Base-by-base conservation (phyloP, 1,284 basidiomycete species). In the Ganoderma resinaceum region DNA sequence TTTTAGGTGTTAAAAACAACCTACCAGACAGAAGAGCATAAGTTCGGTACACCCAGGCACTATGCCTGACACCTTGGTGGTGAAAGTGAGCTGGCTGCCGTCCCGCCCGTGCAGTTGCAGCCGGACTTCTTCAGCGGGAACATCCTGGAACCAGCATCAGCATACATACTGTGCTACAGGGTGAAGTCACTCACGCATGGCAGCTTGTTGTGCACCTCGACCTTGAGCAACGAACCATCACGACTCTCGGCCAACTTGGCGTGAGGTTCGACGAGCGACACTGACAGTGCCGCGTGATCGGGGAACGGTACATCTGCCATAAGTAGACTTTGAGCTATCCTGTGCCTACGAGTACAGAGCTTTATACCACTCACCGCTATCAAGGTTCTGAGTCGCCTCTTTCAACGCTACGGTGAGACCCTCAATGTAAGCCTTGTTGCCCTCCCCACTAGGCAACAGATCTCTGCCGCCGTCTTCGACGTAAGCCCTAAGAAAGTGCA, bases 401-500 rank as follows among this genome's bases (percentile, higher is more conserved):
- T 81, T 82, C 58, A 95, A 78, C 12, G 82, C 81, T 3, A 79
- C 73, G 6, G 93, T 83, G 52, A 95, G 81, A 11, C 78, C 76
- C 4, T 81, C 76, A 23, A 93, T 79, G 75, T 92, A 92, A 29
- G 80, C 79, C 2, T 80, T 70, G 67, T 84, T 83, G 70, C 89
- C 86, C 4, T 83, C 82, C 59, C 86, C 82, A 37, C 84, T 81
- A 70, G 86, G 80, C 59, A 92, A 77, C 61, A 90, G 73, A 49
- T 89, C 88, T 52, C 82, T 79, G 5, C 84, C 85, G 43, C 80
- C 76, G 67, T 86, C 87, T 57, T 88, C 87, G 9, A 89, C 85
- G 70, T 86, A 91, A 20, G 87, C 85, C 75, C 88, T 90, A 58
- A 95, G 81, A 77, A 91, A 94, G 4, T 89, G 85, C 37, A 95